These are phyloP conservation scores for Corymbia citriodora DNA, from an alignment of 441 rosid species.

Conservation along the genomic window DNA sequence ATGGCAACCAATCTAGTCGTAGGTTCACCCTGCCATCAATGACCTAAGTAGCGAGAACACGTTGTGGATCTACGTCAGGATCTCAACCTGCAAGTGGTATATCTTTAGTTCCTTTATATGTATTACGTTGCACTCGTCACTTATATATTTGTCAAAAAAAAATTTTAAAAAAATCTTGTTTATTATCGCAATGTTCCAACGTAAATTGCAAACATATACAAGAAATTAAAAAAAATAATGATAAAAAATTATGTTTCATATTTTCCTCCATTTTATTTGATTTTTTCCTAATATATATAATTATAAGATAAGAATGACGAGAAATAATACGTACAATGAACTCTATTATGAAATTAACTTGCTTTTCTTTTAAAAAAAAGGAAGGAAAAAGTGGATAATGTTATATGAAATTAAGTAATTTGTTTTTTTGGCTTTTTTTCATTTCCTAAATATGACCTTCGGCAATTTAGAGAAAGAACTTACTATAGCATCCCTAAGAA, in stretches of 20 bases:
- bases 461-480: background rate
- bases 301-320: background rate
- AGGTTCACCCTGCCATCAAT: fast-evolving
- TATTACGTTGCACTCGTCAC: background rate
- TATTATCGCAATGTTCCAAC: too few species aligned
- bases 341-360: background rate
- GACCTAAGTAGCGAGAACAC: too few species aligned
- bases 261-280: too few species aligned
- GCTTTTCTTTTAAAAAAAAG: background rate
- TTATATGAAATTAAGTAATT: too few species aligned
- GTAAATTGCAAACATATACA: background rate
- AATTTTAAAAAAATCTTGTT: too few species aligned
- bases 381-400: too few species aligned
- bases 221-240: too few species aligned
- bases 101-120: background rate
- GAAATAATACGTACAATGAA: background rate
- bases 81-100: background rate
- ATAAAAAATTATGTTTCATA: too few species aligned
- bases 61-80: too few species aligned
- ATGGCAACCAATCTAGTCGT: background rate
- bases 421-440: background rate
- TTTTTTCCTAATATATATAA: too few species aligned
- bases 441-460: background rate
- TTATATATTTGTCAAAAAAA: background rate
- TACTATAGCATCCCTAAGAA: background rate